Percentiles rank a stretch among this genome's conserved stretches.
Evolutionary conservation across 2,329 filamentous ascomycete genomes (phyloP).

Genomic region (Hypoxylon sp.): DNA sequence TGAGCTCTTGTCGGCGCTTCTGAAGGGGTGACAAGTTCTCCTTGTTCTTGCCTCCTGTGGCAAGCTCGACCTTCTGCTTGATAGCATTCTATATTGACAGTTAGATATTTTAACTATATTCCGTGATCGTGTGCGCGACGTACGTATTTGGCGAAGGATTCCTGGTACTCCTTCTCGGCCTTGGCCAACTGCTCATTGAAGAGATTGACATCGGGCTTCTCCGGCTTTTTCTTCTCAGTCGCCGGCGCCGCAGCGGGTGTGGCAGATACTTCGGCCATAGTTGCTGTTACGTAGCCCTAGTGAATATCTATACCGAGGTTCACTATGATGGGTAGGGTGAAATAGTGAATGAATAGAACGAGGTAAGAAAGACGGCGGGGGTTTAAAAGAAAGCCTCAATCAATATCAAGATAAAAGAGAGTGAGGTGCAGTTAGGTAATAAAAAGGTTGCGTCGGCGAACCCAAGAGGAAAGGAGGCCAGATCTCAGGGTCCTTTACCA

Average conservation of each 20-base stretch:
- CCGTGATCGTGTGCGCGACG: conserved; percentile 32
- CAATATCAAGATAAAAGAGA: conserved; percentile 35
- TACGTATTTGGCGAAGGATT: conserved; percentile 74
- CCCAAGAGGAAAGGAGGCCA: conserved; percentile 46
- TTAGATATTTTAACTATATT: conserved; percentile 31
- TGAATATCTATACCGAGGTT: conserved; percentile 12
- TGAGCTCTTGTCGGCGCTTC: conserved; percentile 89
- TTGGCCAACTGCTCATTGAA: conserved; percentile 85
- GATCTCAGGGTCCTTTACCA: conserved; percentile 50
- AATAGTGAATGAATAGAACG: conserved; percentile 38
- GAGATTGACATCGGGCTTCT: conserved; percentile 87
- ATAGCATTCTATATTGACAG: conserved; percentile 77
- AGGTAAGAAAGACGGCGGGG: conserved; percentile 27
- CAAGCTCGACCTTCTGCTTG: conserved; percentile 89
- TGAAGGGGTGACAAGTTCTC: conserved; percentile 85
- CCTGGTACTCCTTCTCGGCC: conserved; percentile 89
- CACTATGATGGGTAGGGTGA: conserved; percentile 25
- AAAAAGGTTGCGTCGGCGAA: conserved; percentile 30
- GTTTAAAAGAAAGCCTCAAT: conserved; percentile 33
- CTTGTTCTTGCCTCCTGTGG: conserved; percentile 79
- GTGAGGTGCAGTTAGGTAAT: conserved; percentile 13
- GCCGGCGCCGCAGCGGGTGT: conserved; percentile 64
- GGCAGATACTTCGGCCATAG: conserved; percentile 65
- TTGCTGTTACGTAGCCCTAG: conserved; percentile 39
- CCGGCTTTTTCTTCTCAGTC: conserved; percentile 72